Base-by-base conservation (phyloP, 345 rosid genomes). In the Linum lewisii region DNA sequence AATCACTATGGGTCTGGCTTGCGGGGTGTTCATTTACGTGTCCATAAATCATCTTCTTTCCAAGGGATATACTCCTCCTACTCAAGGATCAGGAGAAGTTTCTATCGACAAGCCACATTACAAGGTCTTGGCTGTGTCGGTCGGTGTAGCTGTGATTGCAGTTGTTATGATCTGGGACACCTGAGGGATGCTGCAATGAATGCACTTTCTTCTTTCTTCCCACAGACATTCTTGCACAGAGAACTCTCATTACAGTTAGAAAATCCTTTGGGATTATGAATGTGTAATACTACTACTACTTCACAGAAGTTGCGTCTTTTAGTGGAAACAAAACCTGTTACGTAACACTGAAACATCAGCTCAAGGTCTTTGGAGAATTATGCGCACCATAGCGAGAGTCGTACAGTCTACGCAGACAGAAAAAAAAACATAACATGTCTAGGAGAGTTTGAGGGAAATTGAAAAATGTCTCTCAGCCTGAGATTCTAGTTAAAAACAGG, bases 131-230 rank as follows among this genome's bases (percentile, higher is more conserved):
- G 90, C 93, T 20, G 87, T 80, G 37, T 26, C 74, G 50, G 50
- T 77, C 32, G 95, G 97, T 25, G 45, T 85, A 57, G 86, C 78
- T 2, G 79, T 83, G 36, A 79, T 82, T 0, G 87, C 83, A 24
- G 85, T 79, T 49, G 88, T 85, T 32, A 85, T 85, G 94, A 77
- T 85, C 21, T 83, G 90, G 97, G 90, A 84, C 62, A 78, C 81
- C 29, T 80, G 68, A 75, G 55, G 14, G 16, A 37, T 8, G 19
- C 10, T 6, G 1, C 8, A 9, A 8, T 10, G 21, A 5, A 7
- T 24, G 32, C 2, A 4, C n/a, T 4, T 19, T 51, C 34, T n/a
- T 38, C 16, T 59, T 6, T 44, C 21, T 59, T n/a, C 47, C 16
- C n/a, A n/a, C n/a, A n/a, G n/a, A n/a, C n/a, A n/a, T n/a, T n/a